Percentiles rank a stretch among this genome's conserved stretches.
phyloP scores from a whole-genome alignment of 768 basidiomycete species.

The Phlegmacium glaucopus region DNA sequence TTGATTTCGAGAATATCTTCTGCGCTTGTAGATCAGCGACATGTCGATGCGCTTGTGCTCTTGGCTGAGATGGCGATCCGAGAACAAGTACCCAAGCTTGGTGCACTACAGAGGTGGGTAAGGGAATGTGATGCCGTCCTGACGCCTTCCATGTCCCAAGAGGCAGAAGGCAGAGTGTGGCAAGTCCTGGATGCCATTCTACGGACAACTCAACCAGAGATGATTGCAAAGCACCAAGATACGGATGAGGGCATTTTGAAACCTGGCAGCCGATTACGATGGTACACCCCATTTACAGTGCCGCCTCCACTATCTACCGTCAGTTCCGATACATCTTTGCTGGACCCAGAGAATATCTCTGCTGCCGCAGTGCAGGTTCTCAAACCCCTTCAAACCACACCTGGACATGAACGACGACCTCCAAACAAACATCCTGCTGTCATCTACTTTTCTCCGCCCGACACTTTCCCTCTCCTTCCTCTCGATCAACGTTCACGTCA shows the following conservation, averaged over 20 bases:
- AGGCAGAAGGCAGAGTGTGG: slow-evolving; percentile 40
- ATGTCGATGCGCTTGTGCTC: slow-evolving; percentile 47
- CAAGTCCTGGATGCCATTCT: slow-evolving; percentile 48
- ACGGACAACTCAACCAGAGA: slow-evolving; percentile 39
- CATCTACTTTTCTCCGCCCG: slow-evolving; percentile 41
- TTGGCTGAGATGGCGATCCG: slow-evolving; percentile 51
- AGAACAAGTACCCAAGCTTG: slow-evolving; percentile 44
- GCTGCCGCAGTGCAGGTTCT: slow-evolving; percentile 16
- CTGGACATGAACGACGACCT: slow-evolving; percentile 46
- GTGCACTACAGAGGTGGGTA: slow-evolving; percentile 54
- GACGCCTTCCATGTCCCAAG: slow-evolving; percentile 32
- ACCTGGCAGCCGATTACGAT: slow-evolving; percentile 27
- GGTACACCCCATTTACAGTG: slow-evolving; percentile 32
- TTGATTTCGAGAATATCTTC: slow-evolving; percentile 36
- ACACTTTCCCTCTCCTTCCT: slow-evolving; percentile 27
- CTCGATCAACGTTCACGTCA: slow-evolving; percentile 18
- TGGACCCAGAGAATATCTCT: slow-evolving; percentile 14
- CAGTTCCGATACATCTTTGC: neutral
- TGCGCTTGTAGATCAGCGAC: slow-evolving; percentile 40
- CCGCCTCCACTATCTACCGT: slow-evolving; percentile 11
- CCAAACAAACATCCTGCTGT: slow-evolving; percentile 51
- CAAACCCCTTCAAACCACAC: slow-evolving; percentile 31
- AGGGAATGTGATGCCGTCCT: slow-evolving; percentile 54
- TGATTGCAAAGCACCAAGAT: slow-evolving; percentile 17
- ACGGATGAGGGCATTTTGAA: slow-evolving; percentile 19